These are phyloP conservation scores for Sclerospora graminicola DNA, from an alignment of 352 stramenopile species.

Conservation along the genomic window DNA sequence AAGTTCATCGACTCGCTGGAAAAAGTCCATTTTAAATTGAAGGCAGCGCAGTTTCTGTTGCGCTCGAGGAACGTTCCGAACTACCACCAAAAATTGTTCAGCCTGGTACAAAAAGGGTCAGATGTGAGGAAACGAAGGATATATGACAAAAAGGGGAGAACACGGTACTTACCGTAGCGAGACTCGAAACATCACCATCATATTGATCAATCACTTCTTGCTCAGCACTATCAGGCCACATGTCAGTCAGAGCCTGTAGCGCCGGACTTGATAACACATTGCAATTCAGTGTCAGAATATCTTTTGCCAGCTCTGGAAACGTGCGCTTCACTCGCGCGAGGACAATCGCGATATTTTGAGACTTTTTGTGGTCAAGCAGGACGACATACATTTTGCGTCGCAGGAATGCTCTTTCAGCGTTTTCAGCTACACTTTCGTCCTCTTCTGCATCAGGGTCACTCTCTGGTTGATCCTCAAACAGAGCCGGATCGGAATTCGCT, in stretches of 20 bases:
- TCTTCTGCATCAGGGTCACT: constrained; percentile 14
- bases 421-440: neutral
- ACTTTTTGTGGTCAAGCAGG: constrained; percentile 78
- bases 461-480: constrained; percentile 17
- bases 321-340: constrained; percentile 60
- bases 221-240: constrained; percentile 71
- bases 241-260: constrained; percentile 67
- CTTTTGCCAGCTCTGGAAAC: constrained; percentile 43
- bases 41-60: constrained; percentile 64
- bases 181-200: constrained; percentile 29
- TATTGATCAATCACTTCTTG: constrained; percentile 62
- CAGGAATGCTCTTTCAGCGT: constrained; percentile 14
- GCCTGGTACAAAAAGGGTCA: constrained; percentile 19
- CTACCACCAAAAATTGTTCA: constrained; percentile 65
- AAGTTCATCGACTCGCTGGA: constrained; percentile 50
- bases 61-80: constrained; percentile 46
- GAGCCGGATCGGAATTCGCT: constrained; percentile 3
- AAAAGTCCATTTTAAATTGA: constrained; percentile 75
- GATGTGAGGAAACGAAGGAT: neutral
- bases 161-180: constrained; percentile 32
- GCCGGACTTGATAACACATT: constrained; percentile 53
- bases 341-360: constrained; percentile 76
- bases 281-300: constrained; percentile 58
- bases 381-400: constrained; percentile 44
- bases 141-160: too few species aligned